Evolutionary conservation across 192 early-diverging fungal species (phyloP).

Genomic region (Coemansia sp.): DNA sequence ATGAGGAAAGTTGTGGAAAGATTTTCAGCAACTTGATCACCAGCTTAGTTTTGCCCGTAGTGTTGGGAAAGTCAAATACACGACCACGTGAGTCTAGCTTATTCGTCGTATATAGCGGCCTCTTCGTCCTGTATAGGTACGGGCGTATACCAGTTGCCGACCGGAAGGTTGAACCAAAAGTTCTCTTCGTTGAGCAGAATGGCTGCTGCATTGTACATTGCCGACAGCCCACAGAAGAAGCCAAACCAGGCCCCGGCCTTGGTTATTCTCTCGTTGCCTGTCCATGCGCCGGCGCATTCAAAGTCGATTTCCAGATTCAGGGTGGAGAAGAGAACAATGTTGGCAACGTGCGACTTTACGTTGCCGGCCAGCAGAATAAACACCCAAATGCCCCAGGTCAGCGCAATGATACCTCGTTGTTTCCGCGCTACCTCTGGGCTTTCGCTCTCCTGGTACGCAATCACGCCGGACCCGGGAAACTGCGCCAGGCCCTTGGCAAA

Average conservation of each 20-base stretch:
- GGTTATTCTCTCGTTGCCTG: conserved; percentile 10
- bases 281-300: conserved; percentile 31
- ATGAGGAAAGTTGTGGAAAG: too few species aligned
- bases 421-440: conserved; percentile 16
- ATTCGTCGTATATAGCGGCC: background rate
- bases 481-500: conserved; percentile 34
- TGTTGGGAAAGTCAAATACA: too few species aligned
- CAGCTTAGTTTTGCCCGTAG: too few species aligned
- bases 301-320: conserved; percentile 42
- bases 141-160: conserved; percentile 50
- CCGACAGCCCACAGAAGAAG: conserved; percentile 48
- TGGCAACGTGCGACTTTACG: conserved; percentile 40
- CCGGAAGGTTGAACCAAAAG: conserved; percentile 51
- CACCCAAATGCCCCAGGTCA: conserved; percentile 48
- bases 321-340: conserved; percentile 36
- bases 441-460: conserved; percentile 29
- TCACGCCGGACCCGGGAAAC: conserved; percentile 28
- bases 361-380: conserved; percentile 41
- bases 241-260: conserved; percentile 47
- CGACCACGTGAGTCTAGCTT: too few species aligned
- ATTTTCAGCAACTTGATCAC: too few species aligned
- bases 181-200: conserved; percentile 48
- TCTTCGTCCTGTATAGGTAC: conserved; percentile 8
- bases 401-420: conserved; percentile 27
- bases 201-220: conserved; percentile 45